Base-by-base conservation (phyloP, 306 rosid genomes). In the Casuarina cunninghamiana region DNA sequence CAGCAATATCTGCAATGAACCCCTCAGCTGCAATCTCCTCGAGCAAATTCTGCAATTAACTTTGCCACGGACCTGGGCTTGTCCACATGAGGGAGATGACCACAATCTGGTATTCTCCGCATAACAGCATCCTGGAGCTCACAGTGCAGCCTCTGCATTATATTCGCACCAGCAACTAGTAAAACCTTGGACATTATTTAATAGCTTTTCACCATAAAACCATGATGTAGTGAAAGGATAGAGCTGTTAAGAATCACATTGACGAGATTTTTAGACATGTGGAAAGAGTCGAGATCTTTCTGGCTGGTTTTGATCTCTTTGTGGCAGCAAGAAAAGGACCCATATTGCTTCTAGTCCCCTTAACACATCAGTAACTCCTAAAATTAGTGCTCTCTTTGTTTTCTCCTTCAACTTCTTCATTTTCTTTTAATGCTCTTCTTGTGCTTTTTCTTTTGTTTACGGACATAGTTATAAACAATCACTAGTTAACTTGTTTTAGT, bases 71-170 rank as follows among this genome's bases (percentile, higher is more conserved):
- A 69, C 9, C 45, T 19, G 55, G 87, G 87, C 35, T 73, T 82
- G 61, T 88, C 90, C 0, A 86, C 90, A 43, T 88, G 92, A 67
- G 88, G 87, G 32, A 88, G 87, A 80, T 88, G 92, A n/a, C 90
- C 90, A 38, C 78, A 61, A 9, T 82, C 87, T 0, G 86, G 73
- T 42, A 88, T 44, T 6, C 63, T 35, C 69, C 84, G 75, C 78
- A 86, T 45, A 45, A 44, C 69, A 46, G 92, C 86, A 63, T 58
- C 75, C 7, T 78, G 82, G 43, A 88, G 83, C 54, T 88, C 92
- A 69, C 85, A 86, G 43, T 77, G 73, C 45, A 88, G 57, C 73
- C 86, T 88, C 92, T 88, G 88, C 84, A 80, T 35, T 4, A 80
- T 15, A 26, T 48, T 81, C 48, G 21, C 61, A 69, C 62, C 74